Evolutionary conservation across 2,329 filamentous ascomycete species (phyloP), one percentile per base, ranked within the genome.

Genomic region (Neocucurbitaria cava): DNA sequence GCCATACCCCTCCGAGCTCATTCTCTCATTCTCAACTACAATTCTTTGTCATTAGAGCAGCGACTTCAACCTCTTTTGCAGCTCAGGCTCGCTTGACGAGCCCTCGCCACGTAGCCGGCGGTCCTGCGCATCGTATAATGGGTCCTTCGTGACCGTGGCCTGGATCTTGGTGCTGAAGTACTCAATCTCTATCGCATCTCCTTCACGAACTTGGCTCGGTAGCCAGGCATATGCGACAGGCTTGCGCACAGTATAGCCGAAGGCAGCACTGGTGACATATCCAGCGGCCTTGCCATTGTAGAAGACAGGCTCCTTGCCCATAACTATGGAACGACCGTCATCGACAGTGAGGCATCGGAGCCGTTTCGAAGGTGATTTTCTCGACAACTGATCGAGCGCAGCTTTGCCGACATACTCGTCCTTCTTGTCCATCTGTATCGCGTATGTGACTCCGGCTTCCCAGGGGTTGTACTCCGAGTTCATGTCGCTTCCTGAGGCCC

Each of bases 301-400:
- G 49, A 81, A 87, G 0, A 88, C 83, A 0, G 86, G 86, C 65
- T 88, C 86, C 64, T 87, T 87, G 5, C 85, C 85, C 1, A 88
- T 69, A 0, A 87, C 78, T 58, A 87, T 76, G 0, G 85, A 87
- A 4, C 67, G 71, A 0, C 83, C 81, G 54, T 88, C 84, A 36
- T 87, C 78, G 26, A 88, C 63, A 0, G 80, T 83, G 1, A 88
- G 68, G 50, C 82, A 84, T 1, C 83, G 78, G 4, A 83, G 61
- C 46, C 76, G 59, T 18, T 73, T 73, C 0, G 67, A 58, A 0
- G 66, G 62, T 1, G 73, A 72, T 26, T 78, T 68, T 5, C 70
- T 75, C 0, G 79, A 76, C 0, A 75, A 75, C 0, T 72, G 72
- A 56, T 78, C 70, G 8, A 87, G 64, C 0, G 84, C 83, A 4